Evolutionary conservation across 2,329 filamentous ascomycete genomes (phyloP), one percentile per base, ranked within the genome.

Genomic region (Aspergillus sp.): DNA sequence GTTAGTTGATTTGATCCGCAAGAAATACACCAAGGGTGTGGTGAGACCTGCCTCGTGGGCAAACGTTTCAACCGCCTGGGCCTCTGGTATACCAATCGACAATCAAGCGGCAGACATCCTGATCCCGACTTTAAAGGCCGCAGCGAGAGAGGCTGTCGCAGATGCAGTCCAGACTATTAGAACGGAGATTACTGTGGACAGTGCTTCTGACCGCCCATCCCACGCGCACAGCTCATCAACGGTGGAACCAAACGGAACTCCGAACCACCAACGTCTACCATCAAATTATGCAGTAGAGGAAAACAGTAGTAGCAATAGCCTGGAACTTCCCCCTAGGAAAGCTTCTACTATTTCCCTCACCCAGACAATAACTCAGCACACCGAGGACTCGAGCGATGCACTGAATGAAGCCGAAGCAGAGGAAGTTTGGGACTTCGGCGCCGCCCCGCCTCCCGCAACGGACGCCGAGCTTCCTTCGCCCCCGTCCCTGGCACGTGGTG

Each of bases 311-410:
- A 60, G 34, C 20, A 60, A 44, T 46, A 56, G 57, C 12, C 48
- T 66, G 41, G 70, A 64, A n/a, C 61, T 59, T 51, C 58, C 66
- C 11, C 64, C 66, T 34, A 67, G 74, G 47, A 76, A 76, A 64
- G 68, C 64, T 17, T 77, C 74, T 15, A 75, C 74, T 13, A 77
- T 77, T 47, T 77, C 75, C 8, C 70, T 77, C 47, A 77, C 74
- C 4, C 73, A 73, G 40, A 75, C 74, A 4, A 72, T 75, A 56
- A 70, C 69, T 24, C 68, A 74, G 54, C 70, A 73, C 27, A 71
- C 72, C 24, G 72, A 74, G 49, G 64, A 67, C 22, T 71, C 70
- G 13, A 55, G 56, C 5, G 61, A 66, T 41, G 55, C 51, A 9
- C 52, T 54, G 39, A 49, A 60, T 34, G 60, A 64, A 30, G 39